Percentiles rank a stretch among this genome's conserved stretches.
Evolutionary conservation across 2,329 filamentous ascomycete genomes (phyloP).

Genomic region (Didymosphaeria variabile): DNA sequence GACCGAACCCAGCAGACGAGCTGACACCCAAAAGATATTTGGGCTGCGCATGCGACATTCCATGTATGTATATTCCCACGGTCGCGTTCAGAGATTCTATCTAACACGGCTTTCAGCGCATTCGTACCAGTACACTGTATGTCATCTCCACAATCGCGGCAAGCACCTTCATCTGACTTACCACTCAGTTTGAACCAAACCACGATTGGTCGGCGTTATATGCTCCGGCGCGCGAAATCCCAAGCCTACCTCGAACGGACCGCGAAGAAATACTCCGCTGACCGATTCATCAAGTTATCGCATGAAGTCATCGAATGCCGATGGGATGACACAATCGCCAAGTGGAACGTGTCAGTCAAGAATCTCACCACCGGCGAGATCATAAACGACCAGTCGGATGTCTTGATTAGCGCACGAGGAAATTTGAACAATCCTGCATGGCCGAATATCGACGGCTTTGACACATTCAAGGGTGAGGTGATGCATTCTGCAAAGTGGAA

Average conservation of each 20-base stretch:
- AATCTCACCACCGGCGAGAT: constrained; percentile 40
- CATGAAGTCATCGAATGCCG: constrained; percentile 47
- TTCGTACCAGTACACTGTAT: constrained; percentile 12
- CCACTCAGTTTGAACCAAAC: constrained; percentile 51
- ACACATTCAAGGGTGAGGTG: constrained; percentile 43
- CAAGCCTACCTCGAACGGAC: constrained; percentile 48
- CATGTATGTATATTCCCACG: constrained; percentile 30
- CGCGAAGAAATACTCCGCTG: constrained; percentile 47
- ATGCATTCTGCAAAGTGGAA: constrained; percentile 51
- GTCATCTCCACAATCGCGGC: not conserved
- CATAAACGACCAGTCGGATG: constrained; percentile 37
- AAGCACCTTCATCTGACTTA: not conserved
- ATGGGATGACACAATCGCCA: constrained; percentile 44
- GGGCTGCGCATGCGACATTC: constrained; percentile 55
- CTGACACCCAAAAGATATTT: constrained; percentile 43
- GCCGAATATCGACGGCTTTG: constrained; percentile 45
- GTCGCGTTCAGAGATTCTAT: not conserved
- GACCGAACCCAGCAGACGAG: not conserved
- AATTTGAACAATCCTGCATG: constrained; percentile 44
- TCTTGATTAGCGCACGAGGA: constrained; percentile 45
- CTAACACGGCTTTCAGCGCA: constrained; percentile 14
- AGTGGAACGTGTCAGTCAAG: constrained; percentile 49
- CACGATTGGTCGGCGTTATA: constrained; percentile 53
- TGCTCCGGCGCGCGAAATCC: constrained; percentile 50
- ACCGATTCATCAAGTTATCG: constrained; percentile 48